Base-by-base conservation (phyloP, 805 yeast genomes). In the Kazachstania psychrophila region DNA sequence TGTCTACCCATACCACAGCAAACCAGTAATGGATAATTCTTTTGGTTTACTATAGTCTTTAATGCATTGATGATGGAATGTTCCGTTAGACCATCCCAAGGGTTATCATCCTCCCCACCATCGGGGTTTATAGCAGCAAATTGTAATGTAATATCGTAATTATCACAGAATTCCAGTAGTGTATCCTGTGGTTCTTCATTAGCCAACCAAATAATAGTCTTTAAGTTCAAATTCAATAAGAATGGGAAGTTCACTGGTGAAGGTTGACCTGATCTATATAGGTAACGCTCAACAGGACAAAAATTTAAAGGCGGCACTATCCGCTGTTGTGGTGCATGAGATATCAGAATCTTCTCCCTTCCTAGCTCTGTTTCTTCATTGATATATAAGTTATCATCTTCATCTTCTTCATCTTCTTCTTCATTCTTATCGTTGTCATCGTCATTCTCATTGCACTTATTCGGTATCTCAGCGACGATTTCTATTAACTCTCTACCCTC, bases 1-100 rank as follows among this genome's bases (percentile, higher is more conserved):
- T 89, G 98, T 47, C 98, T 68, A 0, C 98, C 98, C 98, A 92
- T 92, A 11, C 96, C 96, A 51, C 97, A 92, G 58, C 97, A 92
- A 4, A 88, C 88, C 34, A 92, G 64, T 43, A 92, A 51, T 0
- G 98, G 97, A 51, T 85, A 84, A 55, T 77, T 75, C n/a, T 73
- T 69, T 44, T 70, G 71, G 48, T 84, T 73, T 30, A 79, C 73
- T 14, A 89, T 81, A 23, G 86, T 69, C 43, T 79, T 81, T 43
- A 89, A 62, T 1, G 96, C 94, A 42, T 76, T 77, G 19, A 75
- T 73, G 36, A 89, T 86, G 16, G 94, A 75, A 28, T 74, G 69
- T 52, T 87, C 95, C 14, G 87, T 83, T 24, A 89, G 66, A 9
- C 95, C 89, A 59, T 92, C 97, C 98, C 98, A 89, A 2, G 97